Conservation (phyloP, 2,329 filamentous ascomycete species). For the Calonectria montana region DNA sequence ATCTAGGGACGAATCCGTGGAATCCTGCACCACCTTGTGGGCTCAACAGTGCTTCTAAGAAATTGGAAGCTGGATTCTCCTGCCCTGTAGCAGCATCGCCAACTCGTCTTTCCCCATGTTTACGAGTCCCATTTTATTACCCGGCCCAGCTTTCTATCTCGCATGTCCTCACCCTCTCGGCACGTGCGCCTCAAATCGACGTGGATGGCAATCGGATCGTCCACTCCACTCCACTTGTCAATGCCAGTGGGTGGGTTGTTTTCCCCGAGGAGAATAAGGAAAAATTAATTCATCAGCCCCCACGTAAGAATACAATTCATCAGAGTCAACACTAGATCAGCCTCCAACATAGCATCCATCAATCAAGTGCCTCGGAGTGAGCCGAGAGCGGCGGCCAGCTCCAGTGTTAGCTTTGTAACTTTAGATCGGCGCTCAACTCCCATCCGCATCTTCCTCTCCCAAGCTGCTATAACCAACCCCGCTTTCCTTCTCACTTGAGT, state of each 20-base stretch:
- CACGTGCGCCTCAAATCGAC: not conserved
- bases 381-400: not conserved
- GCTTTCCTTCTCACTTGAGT: not conserved
- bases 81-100: not conserved
- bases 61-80: not conserved
- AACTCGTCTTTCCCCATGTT: not conserved
- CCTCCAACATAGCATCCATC: not conserved
- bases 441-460: not conserved
- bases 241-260: not conserved
- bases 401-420: not conserved
- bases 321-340: not conserved
- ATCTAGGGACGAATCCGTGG: conserved; percentile 1
- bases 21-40: conserved; percentile 5
- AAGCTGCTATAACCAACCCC: not conserved
- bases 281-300: not conserved
- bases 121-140: not conserved
- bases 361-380: not conserved
- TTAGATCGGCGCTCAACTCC: not conserved
- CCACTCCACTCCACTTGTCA: not conserved
- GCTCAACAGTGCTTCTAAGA: not conserved
- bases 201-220: not conserved
- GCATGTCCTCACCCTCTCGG: not conserved
- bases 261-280: not conserved
- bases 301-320: not conserved
- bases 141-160: not conserved